Percentiles rank a stretch among this genome's conserved stretches.
These are phyloP conservation scores for Chaetomium strumarium DNA, from an alignment of 2,329 filamentous ascomycete genomes.

Conservation along the genomic window DNA sequence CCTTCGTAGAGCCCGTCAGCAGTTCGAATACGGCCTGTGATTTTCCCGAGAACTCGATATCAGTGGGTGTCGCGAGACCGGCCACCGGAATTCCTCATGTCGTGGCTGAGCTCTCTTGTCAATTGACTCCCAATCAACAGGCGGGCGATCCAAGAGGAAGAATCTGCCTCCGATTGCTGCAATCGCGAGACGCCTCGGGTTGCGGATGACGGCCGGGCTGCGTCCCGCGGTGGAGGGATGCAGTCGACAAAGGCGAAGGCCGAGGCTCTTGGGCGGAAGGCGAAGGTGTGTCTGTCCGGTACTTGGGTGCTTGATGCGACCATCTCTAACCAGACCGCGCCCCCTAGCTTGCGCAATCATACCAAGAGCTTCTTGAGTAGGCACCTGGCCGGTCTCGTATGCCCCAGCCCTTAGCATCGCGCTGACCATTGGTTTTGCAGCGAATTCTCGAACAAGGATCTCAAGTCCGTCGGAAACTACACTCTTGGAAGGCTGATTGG, in stretches of 20 bases:
- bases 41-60: no score
- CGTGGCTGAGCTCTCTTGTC: no score
- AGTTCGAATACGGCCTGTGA: no score
- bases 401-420: neutral
- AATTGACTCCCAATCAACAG: no score
- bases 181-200: neutral
- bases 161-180: no score
- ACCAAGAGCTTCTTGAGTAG: constrained; percentile 92
- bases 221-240: constrained; percentile 37
- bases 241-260: constrained; percentile 50
- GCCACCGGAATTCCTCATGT: no score
- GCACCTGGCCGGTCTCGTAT: constrained; percentile 28
- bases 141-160: neutral
- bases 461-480: constrained; percentile 93
- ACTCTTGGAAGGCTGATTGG: constrained; percentile 85
- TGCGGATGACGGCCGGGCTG: constrained; percentile 22
- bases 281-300: constrained; percentile 42
- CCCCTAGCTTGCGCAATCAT: constrained; percentile 82
- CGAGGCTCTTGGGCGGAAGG: constrained; percentile 55
- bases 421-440: constrained; percentile 40
- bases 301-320: neutral
- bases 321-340: neutral
- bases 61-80: no score
- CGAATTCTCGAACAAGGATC: constrained; percentile 88
- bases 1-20: no score